Percentiles rank a stretch among this genome's conserved stretches.
phyloP scores from a whole-genome alignment of 495 filamentous ascomycete genomes.

The Baudoinia panamericana region DNA sequence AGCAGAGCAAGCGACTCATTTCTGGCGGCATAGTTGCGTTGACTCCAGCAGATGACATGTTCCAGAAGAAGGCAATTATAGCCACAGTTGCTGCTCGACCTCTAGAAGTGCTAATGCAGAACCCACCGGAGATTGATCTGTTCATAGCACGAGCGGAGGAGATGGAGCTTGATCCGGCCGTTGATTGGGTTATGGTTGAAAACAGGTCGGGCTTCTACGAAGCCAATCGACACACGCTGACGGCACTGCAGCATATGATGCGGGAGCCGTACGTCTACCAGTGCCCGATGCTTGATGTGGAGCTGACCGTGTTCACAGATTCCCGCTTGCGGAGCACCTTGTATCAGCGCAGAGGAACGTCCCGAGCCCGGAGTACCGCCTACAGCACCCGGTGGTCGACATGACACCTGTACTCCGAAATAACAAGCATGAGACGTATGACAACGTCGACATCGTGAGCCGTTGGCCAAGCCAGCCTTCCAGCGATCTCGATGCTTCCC shows the following conservation, averaged over 20 bases:
- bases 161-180: conserved; percentile 51
- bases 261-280: conserved; percentile 45
- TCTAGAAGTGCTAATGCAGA: conserved; percentile 42
- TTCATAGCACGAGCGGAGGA: conserved; percentile 53
- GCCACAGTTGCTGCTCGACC: conserved; percentile 64
- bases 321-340: conserved; percentile 50
- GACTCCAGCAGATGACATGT: conserved; percentile 49
- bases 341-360: conserved; percentile 39
- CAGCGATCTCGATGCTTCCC: conserved; percentile 52
- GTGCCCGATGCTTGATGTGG: conserved; percentile 13
- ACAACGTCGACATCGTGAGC: conserved; percentile 37
- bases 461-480: conserved; percentile 37
- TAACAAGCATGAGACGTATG: conserved; percentile 19
- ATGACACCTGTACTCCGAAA: conserved; percentile 30
- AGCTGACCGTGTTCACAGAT: conserved; percentile 30
- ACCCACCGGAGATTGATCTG: conserved; percentile 63
- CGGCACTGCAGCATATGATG: conserved; percentile 59
- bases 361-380: conserved; percentile 38
- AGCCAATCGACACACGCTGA: conserved; percentile 54
- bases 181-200: conserved; percentile 70
- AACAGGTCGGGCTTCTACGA: conserved; percentile 60
- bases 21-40: conserved; percentile 60
- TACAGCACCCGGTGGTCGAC: conserved; percentile 34
- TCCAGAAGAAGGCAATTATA: conserved; percentile 52
- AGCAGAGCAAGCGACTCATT: conserved; percentile 58